Conservation (phyloP, 257 asterid genomes). For the Cynanchum wilfordii region DNA sequence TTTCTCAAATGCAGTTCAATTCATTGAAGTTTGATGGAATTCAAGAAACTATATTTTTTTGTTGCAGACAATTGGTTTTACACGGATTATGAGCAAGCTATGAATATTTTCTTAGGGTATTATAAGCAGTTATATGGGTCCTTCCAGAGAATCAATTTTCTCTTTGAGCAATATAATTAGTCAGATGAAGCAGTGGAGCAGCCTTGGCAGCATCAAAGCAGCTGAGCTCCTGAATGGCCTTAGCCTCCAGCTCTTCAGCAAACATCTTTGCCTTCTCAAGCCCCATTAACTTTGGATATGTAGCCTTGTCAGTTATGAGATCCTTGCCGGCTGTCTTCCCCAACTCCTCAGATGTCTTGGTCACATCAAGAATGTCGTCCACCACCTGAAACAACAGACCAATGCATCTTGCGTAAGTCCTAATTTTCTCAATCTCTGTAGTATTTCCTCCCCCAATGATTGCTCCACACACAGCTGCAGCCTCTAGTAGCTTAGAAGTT, state of each 20-base stretch:
- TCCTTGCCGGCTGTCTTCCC: slow-evolving; percentile 79
- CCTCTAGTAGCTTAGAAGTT: slow-evolving; percentile 66
- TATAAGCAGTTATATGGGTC: not conserved
- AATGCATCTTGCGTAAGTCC: slow-evolving; percentile 46
- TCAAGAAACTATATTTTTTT: too few species aligned
- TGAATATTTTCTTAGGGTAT: not conserved
- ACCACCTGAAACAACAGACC: slow-evolving; percentile 78
- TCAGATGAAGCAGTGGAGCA: slow-evolving; percentile 55
- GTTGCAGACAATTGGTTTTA: not conserved
- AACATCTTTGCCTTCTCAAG: slow-evolving; percentile 43
- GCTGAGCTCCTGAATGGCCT: slow-evolving; percentile 53
- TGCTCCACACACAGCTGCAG: slow-evolving; percentile 68
- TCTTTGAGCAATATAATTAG: slow-evolving; percentile 53
- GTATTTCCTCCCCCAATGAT: slow-evolving; percentile 59
- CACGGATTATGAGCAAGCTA: not conserved
- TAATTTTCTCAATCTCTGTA: slow-evolving; percentile 46
- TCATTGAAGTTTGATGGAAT: too few species aligned
- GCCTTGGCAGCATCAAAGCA: slow-evolving; percentile 47
- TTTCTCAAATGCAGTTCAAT: not conserved
- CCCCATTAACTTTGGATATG: slow-evolving; percentile 70
- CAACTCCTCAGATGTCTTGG: slow-evolving; percentile 43
- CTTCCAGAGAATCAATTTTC: slow-evolving; percentile 28
- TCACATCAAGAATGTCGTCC: slow-evolving; percentile 64
- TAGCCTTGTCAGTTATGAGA: slow-evolving; percentile 44
- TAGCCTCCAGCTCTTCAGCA: slow-evolving; percentile 37